Evolutionary conservation across 108 stramenopile species (phyloP).

Genomic region (Discostella stelligeroides): DNA sequence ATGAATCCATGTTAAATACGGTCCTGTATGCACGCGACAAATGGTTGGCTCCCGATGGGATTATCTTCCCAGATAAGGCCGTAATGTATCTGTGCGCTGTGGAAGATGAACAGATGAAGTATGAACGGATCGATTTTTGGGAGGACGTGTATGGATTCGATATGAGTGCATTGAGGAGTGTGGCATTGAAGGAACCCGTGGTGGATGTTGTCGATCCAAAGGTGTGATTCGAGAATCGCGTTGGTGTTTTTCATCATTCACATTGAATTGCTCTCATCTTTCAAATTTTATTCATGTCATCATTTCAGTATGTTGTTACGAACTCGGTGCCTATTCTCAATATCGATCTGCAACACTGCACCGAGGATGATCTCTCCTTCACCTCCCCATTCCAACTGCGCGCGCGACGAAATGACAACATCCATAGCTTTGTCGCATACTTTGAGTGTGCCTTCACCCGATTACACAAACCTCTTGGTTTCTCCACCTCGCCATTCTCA

Average conservation of each 20-base stretch:
- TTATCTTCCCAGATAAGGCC: constrained; percentile 95
- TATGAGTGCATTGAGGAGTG: constrained; percentile 91
- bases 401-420: constrained; percentile 79
- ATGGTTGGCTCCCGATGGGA: constrained; percentile 78
- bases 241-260: constrained; percentile 15
- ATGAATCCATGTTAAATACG: constrained; percentile 97
- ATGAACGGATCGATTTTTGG: constrained; percentile 89
- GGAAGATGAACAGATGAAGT: constrained; percentile 85
- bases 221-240: constrained; percentile 5
- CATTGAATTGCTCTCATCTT: too few relatives aligned
- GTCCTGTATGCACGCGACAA: constrained; percentile 92
- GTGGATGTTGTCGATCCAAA: constrained; percentile 93
- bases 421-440: constrained; percentile 93
- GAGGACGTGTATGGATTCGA: constrained; percentile 96
- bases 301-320: constrained; percentile 63
- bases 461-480: constrained; percentile 94
- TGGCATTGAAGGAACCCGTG: constrained; percentile 92
- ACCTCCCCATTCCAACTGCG: constrained; percentile 65
- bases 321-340: constrained; percentile 82
- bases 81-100: constrained; percentile 86
- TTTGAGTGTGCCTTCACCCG: constrained; percentile 96
- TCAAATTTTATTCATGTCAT: not conserved
- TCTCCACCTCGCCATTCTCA: constrained; percentile 92
- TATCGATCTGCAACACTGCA: constrained; percentile 90
- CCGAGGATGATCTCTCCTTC: constrained; percentile 89